Conservation (phyloP, 169 alveolate genomes). For the Cryptosporidium sp. region DNA sequence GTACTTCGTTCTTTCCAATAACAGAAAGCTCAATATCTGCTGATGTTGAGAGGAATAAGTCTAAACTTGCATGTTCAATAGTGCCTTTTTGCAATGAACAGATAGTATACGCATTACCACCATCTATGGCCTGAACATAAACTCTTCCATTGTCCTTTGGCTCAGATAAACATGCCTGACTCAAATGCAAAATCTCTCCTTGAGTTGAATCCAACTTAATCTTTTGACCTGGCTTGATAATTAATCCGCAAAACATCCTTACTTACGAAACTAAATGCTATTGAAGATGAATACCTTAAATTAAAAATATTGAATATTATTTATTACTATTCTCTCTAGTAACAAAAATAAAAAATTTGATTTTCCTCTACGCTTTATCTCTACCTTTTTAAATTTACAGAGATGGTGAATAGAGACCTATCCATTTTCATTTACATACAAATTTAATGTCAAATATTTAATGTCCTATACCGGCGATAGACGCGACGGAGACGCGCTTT, state of each 20-base stretch:
- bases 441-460: slow-evolving; percentile 6
- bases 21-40: slow-evolving; percentile 84
- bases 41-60: slow-evolving; percentile 86
- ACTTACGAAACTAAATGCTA: neutral
- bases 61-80: slow-evolving; percentile 86
- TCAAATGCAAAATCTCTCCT: slow-evolving; percentile 84
- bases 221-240: slow-evolving; percentile 79
- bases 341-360: neutral
- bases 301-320: neutral
- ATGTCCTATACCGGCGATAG: slow-evolving; percentile 21
- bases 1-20: slow-evolving; percentile 90
- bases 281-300: neutral
- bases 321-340: neutral
- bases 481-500: slow-evolving; percentile 38
- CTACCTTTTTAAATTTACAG: neutral
- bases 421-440: slow-evolving; percentile 28
- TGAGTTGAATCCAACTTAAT: slow-evolving; percentile 78
- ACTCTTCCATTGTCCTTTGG: slow-evolving; percentile 87
- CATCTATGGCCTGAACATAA: slow-evolving; percentile 89
- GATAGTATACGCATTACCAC: slow-evolving; percentile 83
- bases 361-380: neutral
- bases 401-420: slow-evolving; percentile 32
- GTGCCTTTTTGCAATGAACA: slow-evolving; percentile 90
- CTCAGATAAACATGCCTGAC: slow-evolving; percentile 89
- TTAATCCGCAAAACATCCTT: slow-evolving; percentile 78